Evolutionary conservation across 306 rosid species (phyloP), one percentile per base, ranked within the genome.

Genomic region (Lithocarpus polystachyus): DNA sequence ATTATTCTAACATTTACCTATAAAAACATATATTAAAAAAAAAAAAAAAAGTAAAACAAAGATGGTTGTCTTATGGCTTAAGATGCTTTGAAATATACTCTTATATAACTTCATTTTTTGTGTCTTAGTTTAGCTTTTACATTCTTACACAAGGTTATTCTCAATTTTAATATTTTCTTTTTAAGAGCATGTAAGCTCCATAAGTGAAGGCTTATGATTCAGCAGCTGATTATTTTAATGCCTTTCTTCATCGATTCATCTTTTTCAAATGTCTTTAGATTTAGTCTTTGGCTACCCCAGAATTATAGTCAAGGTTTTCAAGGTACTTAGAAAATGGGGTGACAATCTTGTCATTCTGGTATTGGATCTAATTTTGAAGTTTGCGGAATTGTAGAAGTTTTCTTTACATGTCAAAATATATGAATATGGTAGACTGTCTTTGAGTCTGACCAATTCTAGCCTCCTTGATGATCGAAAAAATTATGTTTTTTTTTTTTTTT

Each of bases 401-500:
- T 23, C 53, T 59, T 59, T 22, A 59, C 33, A 59, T 59, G 65
- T 59, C 26, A 22, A 59, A 59, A 59, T 23, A 23, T 23, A 22
- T 59, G 65, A 22, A 68, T 33, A 62, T 29, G 70, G 18, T 14
- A 4, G 11, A 29, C 70, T 62, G 52, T 8, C 51, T 18, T 68
- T 8, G 24, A 68, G 23, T 68, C 72, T 35, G 17, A 37, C 52
- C 51, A 37, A 35, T 68, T 37, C 52, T 68, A 68, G 72, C 37
- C 43, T 68, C 74, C 71, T 69, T 15, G 57, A 69, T 78, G 53
- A 57, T 76, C 53, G 51, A 59, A 52, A 20, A 10, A 35, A 75
- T 73, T 78, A n/a, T 20, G 31, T 71, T 70, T 75, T 76, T 2
- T 74, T 71, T 80, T 73, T 78, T 70, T 2, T 72, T 73, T 65